Percentiles rank a stretch among this genome's conserved stretches.
These are phyloP conservation scores for Thymus mandschuricus DNA, from an alignment of 257 asterid genomes.

Conservation along the genomic window DNA sequence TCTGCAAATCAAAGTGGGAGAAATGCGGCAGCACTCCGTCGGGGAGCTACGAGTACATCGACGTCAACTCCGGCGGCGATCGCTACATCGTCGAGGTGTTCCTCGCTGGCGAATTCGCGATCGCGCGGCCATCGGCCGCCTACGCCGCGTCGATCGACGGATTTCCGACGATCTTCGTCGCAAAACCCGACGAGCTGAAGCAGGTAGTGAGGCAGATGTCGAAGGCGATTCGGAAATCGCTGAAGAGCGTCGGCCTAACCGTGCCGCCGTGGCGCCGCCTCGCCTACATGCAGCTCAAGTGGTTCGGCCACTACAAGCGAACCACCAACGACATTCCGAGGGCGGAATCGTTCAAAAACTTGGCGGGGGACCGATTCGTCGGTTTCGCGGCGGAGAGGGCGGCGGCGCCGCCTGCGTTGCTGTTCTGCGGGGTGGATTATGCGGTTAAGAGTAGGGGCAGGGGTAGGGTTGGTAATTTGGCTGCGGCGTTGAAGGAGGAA, in stretches of 20 bases:
- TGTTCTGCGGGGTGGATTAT: constrained; percentile 41
- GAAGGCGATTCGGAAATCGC: constrained; percentile 55
- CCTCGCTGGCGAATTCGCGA: constrained; percentile 61
- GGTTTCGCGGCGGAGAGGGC: constrained; percentile 53
- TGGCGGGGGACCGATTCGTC: constrained; percentile 36
- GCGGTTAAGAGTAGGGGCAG: constrained; percentile 31
- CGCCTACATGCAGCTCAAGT: constrained; percentile 65
- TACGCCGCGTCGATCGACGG: constrained; percentile 47
- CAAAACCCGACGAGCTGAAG: constrained; percentile 52
- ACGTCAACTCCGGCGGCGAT: constrained; percentile 39
- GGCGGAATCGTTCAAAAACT: constrained; percentile 2
- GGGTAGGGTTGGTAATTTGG: constrained; percentile 55
- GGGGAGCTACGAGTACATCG: constrained; percentile 74
- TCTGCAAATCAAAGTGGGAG: constrained; percentile 90
- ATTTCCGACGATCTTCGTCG: constrained; percentile 55
- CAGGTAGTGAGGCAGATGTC: constrained; percentile 64
- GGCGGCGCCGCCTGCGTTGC: constrained; percentile 26
- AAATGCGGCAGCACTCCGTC: constrained; percentile 46
- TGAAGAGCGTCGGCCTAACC: constrained; percentile 52
- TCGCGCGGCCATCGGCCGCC: constrained; percentile 61
- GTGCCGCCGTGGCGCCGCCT: constrained; percentile 92
- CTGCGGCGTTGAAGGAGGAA: constrained; percentile 41
- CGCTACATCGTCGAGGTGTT: constrained; percentile 65
- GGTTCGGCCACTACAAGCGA: constrained; percentile 64
- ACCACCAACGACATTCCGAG: constrained; percentile 53